Evolutionary conservation across 371 early-diverging fungal species (phyloP), one percentile per base, ranked within the genome.

Genomic region (Furculomyces boomerangus): DNA sequence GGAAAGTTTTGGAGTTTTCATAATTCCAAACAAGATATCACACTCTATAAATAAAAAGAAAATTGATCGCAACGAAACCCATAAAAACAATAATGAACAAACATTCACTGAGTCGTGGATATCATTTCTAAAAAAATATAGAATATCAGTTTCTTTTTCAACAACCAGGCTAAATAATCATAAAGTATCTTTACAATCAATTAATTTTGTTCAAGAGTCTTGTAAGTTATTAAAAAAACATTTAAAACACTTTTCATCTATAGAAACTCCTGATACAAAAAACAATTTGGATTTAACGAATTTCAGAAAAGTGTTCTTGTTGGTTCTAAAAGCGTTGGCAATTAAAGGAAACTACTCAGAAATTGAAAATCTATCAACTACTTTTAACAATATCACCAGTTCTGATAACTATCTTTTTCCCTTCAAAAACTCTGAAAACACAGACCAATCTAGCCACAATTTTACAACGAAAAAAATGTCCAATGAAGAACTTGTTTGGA

Each of bases 1-100:
- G 16, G 20, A 32, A n/a, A n/a, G 32, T 35, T 31, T 30, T 31
- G 52, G 52, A 37, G 52, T 51, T 35, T 51, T 51, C 31, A 20
- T 30, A 31, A 18, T 22, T 3, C 20, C 43, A 31, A 51, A 32
- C 30, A 25, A 51, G 35, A 20, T 31, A 20, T 20, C 16, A 20
- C 7, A 30, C 7, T 49, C 18, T 26, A 5, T 28, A 30, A 16
- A 13, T 14, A 49, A 28, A 14, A 13, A 8, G 7, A 28, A 49
- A 24, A n/a, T n/a, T n/a, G n/a, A 16, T 22, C 3, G 26, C 3
- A 10, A 49, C 10, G 3, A 20, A 49, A 8, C 10, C 26, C 3
- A 35, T 25, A 3, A 37, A 35, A 30, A 29, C 52, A 25, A 18
- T 49, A 49, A 49, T 22, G 14, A 7, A 8, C 30, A 30, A 29